Evolutionary conservation across 73 alveolate species (phyloP).

Genomic region (Paramecium octaurelia): DNA sequence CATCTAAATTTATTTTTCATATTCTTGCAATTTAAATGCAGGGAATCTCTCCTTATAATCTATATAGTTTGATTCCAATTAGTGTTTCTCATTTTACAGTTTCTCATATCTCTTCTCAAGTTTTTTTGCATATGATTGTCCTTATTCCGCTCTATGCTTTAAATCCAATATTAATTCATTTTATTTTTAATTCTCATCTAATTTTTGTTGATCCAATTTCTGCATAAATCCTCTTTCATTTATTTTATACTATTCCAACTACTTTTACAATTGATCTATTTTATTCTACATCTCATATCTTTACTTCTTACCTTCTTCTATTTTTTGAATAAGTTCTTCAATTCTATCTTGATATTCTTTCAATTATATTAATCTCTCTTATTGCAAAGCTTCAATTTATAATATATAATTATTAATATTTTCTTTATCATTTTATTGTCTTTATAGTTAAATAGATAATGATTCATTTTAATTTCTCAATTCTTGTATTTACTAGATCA

Average conservation of each 20-base stretch:
- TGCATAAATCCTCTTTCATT: background rate
- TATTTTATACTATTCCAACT: background rate
- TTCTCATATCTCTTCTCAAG: background rate
- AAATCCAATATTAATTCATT: background rate
- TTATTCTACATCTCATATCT: background rate
- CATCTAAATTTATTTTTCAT: slow-evolving; percentile 5
- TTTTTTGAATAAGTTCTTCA: background rate
- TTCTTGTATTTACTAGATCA: background rate
- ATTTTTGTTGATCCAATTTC: background rate
- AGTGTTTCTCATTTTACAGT: background rate
- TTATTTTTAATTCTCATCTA: background rate
- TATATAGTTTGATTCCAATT: background rate
- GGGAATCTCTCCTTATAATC: background rate
- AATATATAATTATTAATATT: background rate
- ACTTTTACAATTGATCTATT: background rate
- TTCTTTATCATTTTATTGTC: slow-evolving; percentile 1
- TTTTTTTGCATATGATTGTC: background rate
- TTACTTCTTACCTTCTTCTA: background rate
- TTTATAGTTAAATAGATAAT: background rate
- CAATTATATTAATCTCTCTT: background rate
- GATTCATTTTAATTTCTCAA: background rate
- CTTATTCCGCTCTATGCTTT: background rate
- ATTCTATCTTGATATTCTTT: background rate
- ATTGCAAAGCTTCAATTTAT: background rate
- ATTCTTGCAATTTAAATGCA: background rate